Evolutionary conservation across 345 rosid genomes (phyloP), one percentile per base, ranked within the genome.

Genomic region (Arabidopsis arenosa): DNA sequence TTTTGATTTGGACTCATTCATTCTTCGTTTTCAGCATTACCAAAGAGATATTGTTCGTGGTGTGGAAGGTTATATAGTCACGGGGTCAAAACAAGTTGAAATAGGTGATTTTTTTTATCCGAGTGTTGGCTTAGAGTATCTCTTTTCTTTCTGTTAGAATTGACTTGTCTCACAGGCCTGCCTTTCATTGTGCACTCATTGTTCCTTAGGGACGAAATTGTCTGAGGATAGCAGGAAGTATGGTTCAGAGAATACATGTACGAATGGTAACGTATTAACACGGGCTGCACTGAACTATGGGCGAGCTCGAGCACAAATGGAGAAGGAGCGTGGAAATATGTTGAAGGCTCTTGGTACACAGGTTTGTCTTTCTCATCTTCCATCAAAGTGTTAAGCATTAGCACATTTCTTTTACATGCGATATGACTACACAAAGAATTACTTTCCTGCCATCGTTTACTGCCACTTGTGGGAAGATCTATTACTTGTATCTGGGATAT

Each of bases 21-120:
- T 55, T 35, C 26, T 74, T 44, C 39, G 32, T 18, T 84, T 83
- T 41, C 91, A 94, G 98, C 97, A 92, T 87, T 94, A 80, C 67
- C 98, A 94, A 90, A 86, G 96, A 80, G 97, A 94, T 73, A 86
- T 94, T 71, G 97, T 94, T 32, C 97, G 98, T 36, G 97, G 98
- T 32, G 97, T 92, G 21, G 98, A 94, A 88, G 98, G 97, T 56
- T 88, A 92, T 80, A 89, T 94, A 18, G 92, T 89, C 59, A 89
- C 91, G 0, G 97, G 98, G 36, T 86, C 97, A 35, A 94, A 92
- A 79, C 98, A 90, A 85, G 97, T 94, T 77, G 98, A 94, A 78
- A 89, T 94, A 73, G 98, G 98, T 88, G 66, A 84, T 70, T 45
- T 70, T 58, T 14, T 58, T 68, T 66, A 44, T 30, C 64, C 40